A percentile compares a stretch with the other conserved stretches of the same genome.
Evolutionary conservation across 176 grass and related monocot genomes (phyloP).

Genomic region (Hordeum marinum): DNA sequence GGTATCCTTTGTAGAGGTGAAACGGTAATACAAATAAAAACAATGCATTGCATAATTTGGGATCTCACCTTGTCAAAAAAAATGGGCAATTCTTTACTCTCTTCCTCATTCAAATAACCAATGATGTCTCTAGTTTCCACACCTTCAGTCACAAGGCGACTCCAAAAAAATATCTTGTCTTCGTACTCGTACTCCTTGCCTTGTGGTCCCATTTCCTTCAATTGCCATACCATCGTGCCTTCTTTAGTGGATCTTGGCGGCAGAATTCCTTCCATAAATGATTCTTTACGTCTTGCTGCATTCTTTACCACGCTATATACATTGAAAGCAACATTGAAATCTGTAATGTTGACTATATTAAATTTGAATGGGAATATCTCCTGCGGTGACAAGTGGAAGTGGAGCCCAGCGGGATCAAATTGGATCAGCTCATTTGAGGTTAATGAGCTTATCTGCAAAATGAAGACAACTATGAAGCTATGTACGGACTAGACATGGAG

Average conservation of each 20-base stretch:
- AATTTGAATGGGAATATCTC: fast-evolving
- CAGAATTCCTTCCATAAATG: not conserved
- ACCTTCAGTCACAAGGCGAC: not conserved
- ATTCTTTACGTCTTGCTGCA: fast-evolving
- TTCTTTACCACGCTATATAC: not conserved
- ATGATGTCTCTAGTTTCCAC: not conserved
- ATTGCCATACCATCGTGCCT: no score
- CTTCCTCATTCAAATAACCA: not conserved
- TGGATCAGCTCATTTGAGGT: not conserved
- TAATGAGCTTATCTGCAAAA: not conserved
- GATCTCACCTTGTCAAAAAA: not conserved
- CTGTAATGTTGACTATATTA: not conserved
- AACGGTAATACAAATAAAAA: not conserved
- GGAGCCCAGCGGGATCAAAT: not conserved
- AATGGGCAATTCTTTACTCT: not conserved
- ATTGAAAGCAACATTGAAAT: not conserved
- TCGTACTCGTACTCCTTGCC: no score
- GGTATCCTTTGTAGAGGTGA: no score
- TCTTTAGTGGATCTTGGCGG: not conserved
- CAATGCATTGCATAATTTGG: not conserved
- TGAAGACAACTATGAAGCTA: not conserved
- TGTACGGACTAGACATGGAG: no score
- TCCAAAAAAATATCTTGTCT: not conserved
- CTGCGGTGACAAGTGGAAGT: not conserved
- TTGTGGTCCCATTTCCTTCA: no score